These are phyloP conservation scores for Xylaria multiplex DNA, from an alignment of 2,329 filamentous ascomycete species.

Conservation along the genomic window DNA sequence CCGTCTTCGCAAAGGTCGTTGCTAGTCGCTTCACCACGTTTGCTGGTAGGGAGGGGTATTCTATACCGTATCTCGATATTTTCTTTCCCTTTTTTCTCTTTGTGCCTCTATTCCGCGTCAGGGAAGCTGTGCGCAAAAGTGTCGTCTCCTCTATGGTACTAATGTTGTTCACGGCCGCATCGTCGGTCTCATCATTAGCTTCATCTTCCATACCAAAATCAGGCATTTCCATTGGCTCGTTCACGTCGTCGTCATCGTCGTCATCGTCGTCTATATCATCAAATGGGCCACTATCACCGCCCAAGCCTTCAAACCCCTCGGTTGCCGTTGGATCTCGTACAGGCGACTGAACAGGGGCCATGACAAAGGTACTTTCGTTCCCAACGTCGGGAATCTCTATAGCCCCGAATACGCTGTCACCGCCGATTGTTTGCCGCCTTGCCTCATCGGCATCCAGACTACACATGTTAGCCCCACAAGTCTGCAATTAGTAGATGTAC, in stretches of 20 bases:
- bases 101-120: conserved; percentile 38
- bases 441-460: conserved; percentile 54
- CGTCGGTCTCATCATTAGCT: conserved; percentile 27
- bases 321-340: conserved; percentile 43
- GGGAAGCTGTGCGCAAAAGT: conserved; percentile 7
- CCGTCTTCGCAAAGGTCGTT: conserved; percentile 74
- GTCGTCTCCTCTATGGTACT: conserved; percentile 28
- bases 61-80: conserved; percentile 76
- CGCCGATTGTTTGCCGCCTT: conserved; percentile 53
- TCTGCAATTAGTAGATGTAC: not conserved
- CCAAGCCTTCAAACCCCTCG: conserved; percentile 36
- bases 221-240: conserved; percentile 41
- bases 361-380: conserved; percentile 64
- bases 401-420: conserved; percentile 61
- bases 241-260: conserved; percentile 41
- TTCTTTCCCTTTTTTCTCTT: conserved; percentile 60
- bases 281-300: conserved; percentile 38
- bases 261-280: conserved; percentile 40
- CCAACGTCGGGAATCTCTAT: conserved; percentile 60
- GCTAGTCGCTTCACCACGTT: conserved; percentile 79
- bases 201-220: conserved; percentile 44
- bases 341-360: conserved; percentile 51
- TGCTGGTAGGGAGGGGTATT: conserved; percentile 78
- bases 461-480: conserved; percentile 23
- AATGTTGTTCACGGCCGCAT: conserved; percentile 34